Base-by-base conservation (phyloP, 1,139 yeast genomes). In the Pichia sp. region DNA sequence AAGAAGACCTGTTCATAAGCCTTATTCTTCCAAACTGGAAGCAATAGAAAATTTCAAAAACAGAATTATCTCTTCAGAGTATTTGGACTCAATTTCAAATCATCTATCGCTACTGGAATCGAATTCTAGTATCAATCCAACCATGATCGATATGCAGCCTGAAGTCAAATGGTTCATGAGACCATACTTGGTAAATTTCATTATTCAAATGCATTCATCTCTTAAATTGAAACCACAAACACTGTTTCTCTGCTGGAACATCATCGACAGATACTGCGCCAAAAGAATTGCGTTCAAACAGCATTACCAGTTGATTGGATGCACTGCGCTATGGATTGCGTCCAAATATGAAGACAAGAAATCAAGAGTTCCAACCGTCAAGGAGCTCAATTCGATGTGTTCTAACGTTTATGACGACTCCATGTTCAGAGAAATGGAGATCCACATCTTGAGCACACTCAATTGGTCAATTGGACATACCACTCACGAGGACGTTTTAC, bases 351-450 rank as follows among this genome's bases (percentile, higher is more conserved):
- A 86, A 59, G 97, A 88, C 64, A 85, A 85, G 60, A 90, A 90
- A 65, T 74, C 79, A 47, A 69, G 86, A 47, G 88, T 87, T 4
- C 96, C 97, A 32, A 81, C 92, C 1, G 71, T 88, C 46, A 73
- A 77, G 44, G 96, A 88, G 58, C 73, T 90, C 53, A 73, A 83
- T 27, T 68, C 78, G 53, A 77, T 87, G 81, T 86, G 96, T 64
- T 76, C 95, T 50, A 78, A 80, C 56, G 87, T 88, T 11, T 90
- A 87, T 61, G 95, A 87, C 53, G 83, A 81, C 53, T 82, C 83
- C 50, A 87, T 90, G 95, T 88, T 92, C 65, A 73, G 83, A 39
- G 97, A 90, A 64, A 92, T 92, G 97, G 97, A 92, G 66, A 77
- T 79, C 64, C 97, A 92, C 63, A 83, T 92, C 38, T 69, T 92